Percentiles rank a stretch among this genome's conserved stretches.
Evolutionary conservation across 2,329 filamentous ascomycete genomes (phyloP).

Genomic region (Cylindrodendrum hubeiense): DNA sequence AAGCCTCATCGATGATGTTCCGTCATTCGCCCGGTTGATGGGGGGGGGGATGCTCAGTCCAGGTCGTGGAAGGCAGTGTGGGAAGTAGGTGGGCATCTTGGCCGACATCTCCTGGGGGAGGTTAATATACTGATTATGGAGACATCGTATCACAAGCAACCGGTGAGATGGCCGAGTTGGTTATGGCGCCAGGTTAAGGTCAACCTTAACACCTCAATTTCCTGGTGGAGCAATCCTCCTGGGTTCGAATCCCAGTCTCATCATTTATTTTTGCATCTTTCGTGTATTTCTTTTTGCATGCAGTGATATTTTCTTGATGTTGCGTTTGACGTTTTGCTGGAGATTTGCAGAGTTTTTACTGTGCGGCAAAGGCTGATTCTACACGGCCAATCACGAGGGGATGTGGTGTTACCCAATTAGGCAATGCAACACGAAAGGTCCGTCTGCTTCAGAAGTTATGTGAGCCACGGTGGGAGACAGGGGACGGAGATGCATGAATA

Average conservation of each 20-base stretch:
- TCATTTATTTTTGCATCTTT: constrained; percentile 3
- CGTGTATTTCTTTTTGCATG: neutral
- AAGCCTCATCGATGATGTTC: neutral
- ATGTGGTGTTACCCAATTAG: neutral
- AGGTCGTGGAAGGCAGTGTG: neutral
- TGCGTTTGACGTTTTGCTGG: neutral
- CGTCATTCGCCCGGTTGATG: too few species aligned
- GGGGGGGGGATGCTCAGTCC: too few species aligned
- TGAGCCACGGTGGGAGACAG: too few species aligned
- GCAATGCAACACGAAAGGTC: neutral
- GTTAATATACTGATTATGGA: neutral
- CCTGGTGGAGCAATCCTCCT: constrained; percentile 31
- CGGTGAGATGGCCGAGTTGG: constrained; percentile 30
- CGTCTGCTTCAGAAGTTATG: too few species aligned
- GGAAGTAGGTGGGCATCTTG: neutral
- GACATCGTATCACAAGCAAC: neutral
- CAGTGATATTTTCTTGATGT: neutral
- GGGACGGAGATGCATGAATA: too few species aligned
- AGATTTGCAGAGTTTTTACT: neutral
- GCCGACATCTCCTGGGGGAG: neutral
- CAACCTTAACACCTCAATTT: constrained; percentile 25
- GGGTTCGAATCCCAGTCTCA: constrained; percentile 29
- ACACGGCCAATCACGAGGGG: neutral
- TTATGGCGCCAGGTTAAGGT: constrained; percentile 31
- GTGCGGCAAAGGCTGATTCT: neutral